Evolutionary conservation across 164 flowering plant genomes (phyloP).

Genomic region (Umbilicus rupestris): DNA sequence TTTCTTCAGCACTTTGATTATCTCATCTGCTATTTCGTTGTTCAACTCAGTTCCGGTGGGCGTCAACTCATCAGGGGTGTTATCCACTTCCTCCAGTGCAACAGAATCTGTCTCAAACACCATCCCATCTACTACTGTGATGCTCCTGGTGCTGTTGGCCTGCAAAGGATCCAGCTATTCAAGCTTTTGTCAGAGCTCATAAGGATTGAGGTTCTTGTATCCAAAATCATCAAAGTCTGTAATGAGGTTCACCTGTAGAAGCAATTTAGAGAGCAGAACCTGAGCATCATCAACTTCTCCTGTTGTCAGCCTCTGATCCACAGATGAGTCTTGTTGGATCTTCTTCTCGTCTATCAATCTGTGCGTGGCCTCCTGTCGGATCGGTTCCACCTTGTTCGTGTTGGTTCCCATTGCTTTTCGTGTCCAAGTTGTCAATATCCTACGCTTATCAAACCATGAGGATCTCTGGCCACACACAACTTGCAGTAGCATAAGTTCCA

Average conservation of each 20-base stretch:
- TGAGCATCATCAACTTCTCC: conserved; percentile 20
- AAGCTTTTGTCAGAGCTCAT: too few relatives aligned
- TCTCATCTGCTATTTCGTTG: conserved; percentile 25
- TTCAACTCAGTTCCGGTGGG: conserved; percentile 6
- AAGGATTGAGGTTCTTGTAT: too few relatives aligned
- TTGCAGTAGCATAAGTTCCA: too few relatives aligned
- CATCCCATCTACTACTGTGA: conserved; percentile 11
- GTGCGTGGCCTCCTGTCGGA: conserved; percentile 21
- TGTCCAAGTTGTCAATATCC: too few relatives aligned
- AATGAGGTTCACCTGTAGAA: conserved; percentile 42
- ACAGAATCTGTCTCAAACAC: conserved; percentile 13
- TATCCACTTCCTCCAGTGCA: conserved; percentile 10
- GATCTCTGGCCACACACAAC: too few relatives aligned
- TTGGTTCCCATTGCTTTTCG: conserved; percentile 14
- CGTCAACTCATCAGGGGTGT: conserved; percentile 10
- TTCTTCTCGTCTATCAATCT: conserved; percentile 20
- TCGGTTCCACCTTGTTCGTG: conserved; percentile 15
- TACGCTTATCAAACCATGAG: too few relatives aligned
- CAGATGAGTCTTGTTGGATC: conserved; percentile 6
- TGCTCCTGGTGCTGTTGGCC: conserved; percentile 14
- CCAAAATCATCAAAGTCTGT: too few relatives aligned
- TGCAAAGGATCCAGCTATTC: conserved; percentile 38
- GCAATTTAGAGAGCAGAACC: conserved; percentile 31
- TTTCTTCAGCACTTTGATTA: conserved; percentile 45
- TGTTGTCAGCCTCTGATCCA: conserved; percentile 11